These are phyloP conservation scores for Bombardia bombarda DNA, from an alignment of 495 filamentous ascomycete genomes.

Conservation along the genomic window DNA sequence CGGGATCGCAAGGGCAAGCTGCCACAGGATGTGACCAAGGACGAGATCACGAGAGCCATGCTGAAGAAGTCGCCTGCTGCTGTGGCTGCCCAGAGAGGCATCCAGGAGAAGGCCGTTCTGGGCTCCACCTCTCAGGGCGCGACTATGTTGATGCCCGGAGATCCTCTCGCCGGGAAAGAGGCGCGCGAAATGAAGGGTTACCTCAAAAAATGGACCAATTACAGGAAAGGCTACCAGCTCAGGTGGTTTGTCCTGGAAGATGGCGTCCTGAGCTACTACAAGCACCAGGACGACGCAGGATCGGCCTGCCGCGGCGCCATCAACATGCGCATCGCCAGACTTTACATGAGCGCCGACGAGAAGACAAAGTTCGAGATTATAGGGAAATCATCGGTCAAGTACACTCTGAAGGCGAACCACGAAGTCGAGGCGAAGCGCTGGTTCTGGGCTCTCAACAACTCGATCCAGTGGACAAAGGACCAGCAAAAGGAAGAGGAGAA, in stretches of 20 bases:
- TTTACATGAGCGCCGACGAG: constrained; percentile 93
- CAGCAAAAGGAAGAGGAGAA: constrained; percentile 85
- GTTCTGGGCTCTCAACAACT: constrained; percentile 98
- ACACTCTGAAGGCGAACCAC: constrained; percentile 94
- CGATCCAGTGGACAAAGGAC: constrained; percentile 96
- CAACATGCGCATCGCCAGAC: constrained; percentile 92
- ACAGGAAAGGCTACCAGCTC: constrained; percentile 90
- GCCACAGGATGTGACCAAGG: constrained; percentile 94
- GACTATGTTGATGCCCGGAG: constrained; percentile 45
- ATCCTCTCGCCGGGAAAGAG: constrained; percentile 71
- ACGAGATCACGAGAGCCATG: constrained; percentile 77
- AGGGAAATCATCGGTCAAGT: constrained; percentile 98
- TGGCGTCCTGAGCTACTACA: constrained; percentile 96
- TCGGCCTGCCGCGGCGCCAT: constrained; percentile 94
- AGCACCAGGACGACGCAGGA: constrained; percentile 92
- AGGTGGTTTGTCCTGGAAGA: constrained; percentile 98
- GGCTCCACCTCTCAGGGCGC: constrained; percentile 59
- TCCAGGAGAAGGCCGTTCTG: constrained; percentile 92
- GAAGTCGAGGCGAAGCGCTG: constrained; percentile 87
- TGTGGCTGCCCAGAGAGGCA: constrained; percentile 85
- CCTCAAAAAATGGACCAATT: constrained; percentile 98
- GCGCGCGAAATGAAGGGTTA: constrained; percentile 96
- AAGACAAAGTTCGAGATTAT: constrained; percentile 96
- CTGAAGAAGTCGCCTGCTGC: constrained; percentile 92
- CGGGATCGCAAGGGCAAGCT: constrained; percentile 92